Percentiles rank a stretch among this genome's conserved stretches.
Evolutionary conservation across 169 alveolate species (phyloP).

Genomic region (Blepharisma undulans): DNA sequence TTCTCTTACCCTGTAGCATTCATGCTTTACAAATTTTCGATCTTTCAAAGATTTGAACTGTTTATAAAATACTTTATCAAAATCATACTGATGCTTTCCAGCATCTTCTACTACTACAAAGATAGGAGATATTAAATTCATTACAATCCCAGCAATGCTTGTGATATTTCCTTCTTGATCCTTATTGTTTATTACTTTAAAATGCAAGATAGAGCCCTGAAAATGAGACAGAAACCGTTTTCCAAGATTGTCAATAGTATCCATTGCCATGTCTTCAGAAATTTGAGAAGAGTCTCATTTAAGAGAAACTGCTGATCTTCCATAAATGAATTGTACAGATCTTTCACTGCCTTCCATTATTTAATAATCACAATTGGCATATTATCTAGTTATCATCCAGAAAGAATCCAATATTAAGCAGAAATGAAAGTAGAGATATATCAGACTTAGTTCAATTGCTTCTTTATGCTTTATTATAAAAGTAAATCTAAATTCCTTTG

Average conservation of each 20-base stretch:
- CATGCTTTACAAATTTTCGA: neutral
- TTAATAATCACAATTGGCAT: neutral
- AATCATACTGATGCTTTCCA: neutral
- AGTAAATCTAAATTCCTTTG: neutral
- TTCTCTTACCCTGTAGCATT: neutral
- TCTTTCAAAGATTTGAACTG: neutral
- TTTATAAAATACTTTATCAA: neutral
- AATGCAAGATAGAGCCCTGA: neutral
- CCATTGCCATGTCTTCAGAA: slow-evolving; percentile 35
- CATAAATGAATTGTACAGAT: neutral
- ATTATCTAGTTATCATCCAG: neutral
- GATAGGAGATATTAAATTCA: neutral
- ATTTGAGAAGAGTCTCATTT: neutral
- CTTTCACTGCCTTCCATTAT: neutral
- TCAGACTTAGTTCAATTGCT: neutral
- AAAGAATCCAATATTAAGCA: neutral
- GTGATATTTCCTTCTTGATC: neutral
- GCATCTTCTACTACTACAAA: neutral
- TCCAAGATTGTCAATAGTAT: slow-evolving; percentile 8
- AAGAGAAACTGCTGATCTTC: neutral
- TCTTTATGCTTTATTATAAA: too few species aligned
- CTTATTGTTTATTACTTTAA: neutral
- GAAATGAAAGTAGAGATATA: neutral
- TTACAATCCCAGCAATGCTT: neutral
- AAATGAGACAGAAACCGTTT: neutral